Base-by-base conservation (phyloP, 352 stramenopile genomes). In the Paralagenidium karlingii region DNA sequence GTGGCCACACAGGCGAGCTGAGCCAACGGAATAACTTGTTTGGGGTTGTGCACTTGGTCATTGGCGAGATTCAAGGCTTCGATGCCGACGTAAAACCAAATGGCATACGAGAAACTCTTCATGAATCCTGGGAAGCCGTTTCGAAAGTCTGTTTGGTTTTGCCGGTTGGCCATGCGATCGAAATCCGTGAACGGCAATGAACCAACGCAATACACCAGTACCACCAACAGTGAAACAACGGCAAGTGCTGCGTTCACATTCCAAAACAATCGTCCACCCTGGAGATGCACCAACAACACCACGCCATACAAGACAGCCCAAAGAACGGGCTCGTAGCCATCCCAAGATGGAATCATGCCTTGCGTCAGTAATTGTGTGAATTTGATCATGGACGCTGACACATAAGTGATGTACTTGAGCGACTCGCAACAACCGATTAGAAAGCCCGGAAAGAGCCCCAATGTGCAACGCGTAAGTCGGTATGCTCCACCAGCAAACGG, bases 401-500 rank as follows among this genome's bases (percentile, higher is more conserved):
- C 51, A 25, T 64, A 64, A 22, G 47, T 49, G 20, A 64, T 58
- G 40, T 67, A 63, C 43, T 59, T 51, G 33, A 64, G 31, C 8
- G 49, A 26, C 40, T 68, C 58, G 21, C 37, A 36, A 39, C 54
- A 63, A 25, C 58, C 58, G 37, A 62, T 57, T 27, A 64, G 26
- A 38, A 55, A 68, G 19, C 32, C 58, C 0, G 46, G n/a, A 21
- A 48, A 63, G 37, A 59, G 58, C 13, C 57, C 57, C 3, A 63
- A 33, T n/a, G 51, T 62, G 43, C 57, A 66, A 5, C 57, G 40
- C 9, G 48, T 47, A 13, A 66, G 40, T 0, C 57, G 53, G 36
- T 63, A 66, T 10, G 53, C 53, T 16, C 57, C 57, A n/a, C 54
- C 54, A 0, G 50, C 54, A 21, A 64, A 68, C 27, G 54, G 54